Conservation (phyloP, 1,139 yeast species). For the Protomyces pachydermus region DNA sequence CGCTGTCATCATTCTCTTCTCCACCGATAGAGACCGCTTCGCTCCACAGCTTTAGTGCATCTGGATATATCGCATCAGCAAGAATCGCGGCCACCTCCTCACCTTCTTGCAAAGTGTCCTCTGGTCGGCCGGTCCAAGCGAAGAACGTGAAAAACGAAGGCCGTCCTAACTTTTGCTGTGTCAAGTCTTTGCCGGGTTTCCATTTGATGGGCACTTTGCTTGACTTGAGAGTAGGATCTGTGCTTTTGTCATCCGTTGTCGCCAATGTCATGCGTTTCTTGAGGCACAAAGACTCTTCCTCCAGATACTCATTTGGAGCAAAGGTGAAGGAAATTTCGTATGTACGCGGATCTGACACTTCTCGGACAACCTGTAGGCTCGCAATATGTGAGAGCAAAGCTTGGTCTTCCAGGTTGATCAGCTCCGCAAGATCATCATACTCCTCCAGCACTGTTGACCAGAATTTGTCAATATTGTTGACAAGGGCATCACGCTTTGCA, state of each 20-base stretch:
- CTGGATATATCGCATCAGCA: constrained; percentile 43
- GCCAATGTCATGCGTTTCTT: constrained; percentile 13
- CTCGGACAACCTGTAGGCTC: constrained; percentile 39
- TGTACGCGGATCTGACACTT: constrained; percentile 36
- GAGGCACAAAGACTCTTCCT: constrained; percentile 28
- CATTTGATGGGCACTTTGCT: constrained; percentile 38
- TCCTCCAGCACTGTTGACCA: constrained; percentile 42
- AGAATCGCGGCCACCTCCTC: constrained; percentile 41
- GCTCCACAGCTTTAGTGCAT: constrained; percentile 40
- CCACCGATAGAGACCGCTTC: constrained; percentile 35
- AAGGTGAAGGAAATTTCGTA: constrained; percentile 40
- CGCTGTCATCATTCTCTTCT: constrained; percentile 33
- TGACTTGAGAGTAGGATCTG: constrained; percentile 33
- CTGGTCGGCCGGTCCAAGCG: constrained; percentile 40
- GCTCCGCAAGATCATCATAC: constrained; percentile 36
- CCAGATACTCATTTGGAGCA: constrained; percentile 39
- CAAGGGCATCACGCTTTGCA: constrained; percentile 38
- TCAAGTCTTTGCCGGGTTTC: constrained; percentile 40
- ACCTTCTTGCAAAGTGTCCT: constrained; percentile 39
- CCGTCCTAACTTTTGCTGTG: constrained; percentile 35
- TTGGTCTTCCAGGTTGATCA: constrained; percentile 38
- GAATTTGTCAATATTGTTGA: constrained; percentile 39
- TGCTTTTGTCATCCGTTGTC: constrained; percentile 33
- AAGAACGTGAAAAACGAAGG: constrained; percentile 40
- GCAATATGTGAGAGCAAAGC: constrained; percentile 35